phyloP scores from a whole-genome alignment of 371 early-diverging fungal genomes.

The Syncephalastrum contaminatum region DNA sequence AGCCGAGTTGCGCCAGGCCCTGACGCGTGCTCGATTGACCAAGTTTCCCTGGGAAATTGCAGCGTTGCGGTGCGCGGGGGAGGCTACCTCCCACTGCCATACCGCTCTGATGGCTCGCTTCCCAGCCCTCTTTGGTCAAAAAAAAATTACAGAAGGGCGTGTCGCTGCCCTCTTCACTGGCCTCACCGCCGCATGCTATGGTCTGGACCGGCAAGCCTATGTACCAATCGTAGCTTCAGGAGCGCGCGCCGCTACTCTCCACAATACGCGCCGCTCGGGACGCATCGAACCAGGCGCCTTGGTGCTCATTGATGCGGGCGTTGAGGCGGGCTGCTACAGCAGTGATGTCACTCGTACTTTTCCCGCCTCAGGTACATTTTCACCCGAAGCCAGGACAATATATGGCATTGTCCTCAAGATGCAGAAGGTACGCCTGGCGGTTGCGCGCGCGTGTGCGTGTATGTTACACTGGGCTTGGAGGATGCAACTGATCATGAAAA shows the following conservation, averaged over 20 bases:
- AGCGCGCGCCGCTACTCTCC: conserved; percentile 52
- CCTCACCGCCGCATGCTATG: conserved; percentile 28
- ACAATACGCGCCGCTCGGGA: conserved; percentile 51
- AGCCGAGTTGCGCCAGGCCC: conserved; percentile 17
- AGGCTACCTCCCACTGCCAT: conserved; percentile 48
- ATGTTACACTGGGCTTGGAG: no score
- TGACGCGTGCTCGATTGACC: conserved; percentile 46
- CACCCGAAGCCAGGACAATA: conserved; percentile 68
- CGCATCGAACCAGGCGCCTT: conserved; percentile 35
- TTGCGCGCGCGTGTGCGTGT: no score
- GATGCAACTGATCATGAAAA: no score
- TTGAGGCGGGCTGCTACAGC: conserved; percentile 77
- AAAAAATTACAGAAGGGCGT: no score
- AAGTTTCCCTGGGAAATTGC: conserved; percentile 55
- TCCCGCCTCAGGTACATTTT: conserved; percentile 78
- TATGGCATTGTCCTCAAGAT: conserved; percentile 84
- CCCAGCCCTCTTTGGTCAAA: no score
- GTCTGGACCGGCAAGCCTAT: conserved; percentile 46
- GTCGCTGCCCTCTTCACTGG: neutral
- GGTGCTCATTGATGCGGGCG: conserved; percentile 87
- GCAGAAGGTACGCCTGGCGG: conserved; percentile 66
- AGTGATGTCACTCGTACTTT: conserved; percentile 88
- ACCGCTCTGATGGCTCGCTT: conserved; percentile 9
- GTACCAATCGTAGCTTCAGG: conserved; percentile 60
- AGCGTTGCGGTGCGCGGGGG: conserved; percentile 33